Base-by-base conservation (phyloP, 345 rosid genomes). In the Clarkia xantiana region DNA sequence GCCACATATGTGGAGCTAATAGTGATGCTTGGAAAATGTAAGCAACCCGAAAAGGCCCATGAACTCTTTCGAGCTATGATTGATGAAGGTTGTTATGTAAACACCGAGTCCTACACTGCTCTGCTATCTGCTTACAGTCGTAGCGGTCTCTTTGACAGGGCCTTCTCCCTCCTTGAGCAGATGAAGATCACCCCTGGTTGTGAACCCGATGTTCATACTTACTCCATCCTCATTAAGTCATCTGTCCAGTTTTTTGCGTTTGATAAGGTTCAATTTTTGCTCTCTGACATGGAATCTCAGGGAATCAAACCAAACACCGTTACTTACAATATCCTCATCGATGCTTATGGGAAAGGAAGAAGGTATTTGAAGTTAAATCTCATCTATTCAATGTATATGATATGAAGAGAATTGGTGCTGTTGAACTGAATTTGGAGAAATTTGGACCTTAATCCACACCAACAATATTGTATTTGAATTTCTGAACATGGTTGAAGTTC, bases 11-110 rank as follows among this genome's bases (percentile, higher is more conserved):
- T 90, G 18, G 82, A 80, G 73, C 72, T 90, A 18, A 77, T 90
- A 49, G 84, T 86, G 52, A 80, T 85, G 97, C 87, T 90, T 34
- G 91, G 95, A 6, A 85, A 85, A 75, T 90, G 95, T 66, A 85
- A 77, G 67, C 91, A 82, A 63, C 82, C 97, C 6, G 78, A 73
- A 11, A 90, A 81, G 61, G 97, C 97, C 10, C 75, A 60, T 54
- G 78, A 71, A 42, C 84, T 90, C 45, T 85, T 85, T 69, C 77
- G 72, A 44, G 80, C 55, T 45, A 85, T 90, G 94, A 51, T 79
- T 25, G 67, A 59, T 53, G 95, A 90, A 67, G 95, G 86, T 7
- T 89, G 94, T 66, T 65, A 15, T 47, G 72, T 68, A 45, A 82
- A 66, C 61, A 76, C 57, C 49, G 91, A 85, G 71, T 70, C 84